These are phyloP conservation scores for Cercospora nicotianae DNA, from an alignment of 2,329 filamentous ascomycete species.

Conservation along the genomic window DNA sequence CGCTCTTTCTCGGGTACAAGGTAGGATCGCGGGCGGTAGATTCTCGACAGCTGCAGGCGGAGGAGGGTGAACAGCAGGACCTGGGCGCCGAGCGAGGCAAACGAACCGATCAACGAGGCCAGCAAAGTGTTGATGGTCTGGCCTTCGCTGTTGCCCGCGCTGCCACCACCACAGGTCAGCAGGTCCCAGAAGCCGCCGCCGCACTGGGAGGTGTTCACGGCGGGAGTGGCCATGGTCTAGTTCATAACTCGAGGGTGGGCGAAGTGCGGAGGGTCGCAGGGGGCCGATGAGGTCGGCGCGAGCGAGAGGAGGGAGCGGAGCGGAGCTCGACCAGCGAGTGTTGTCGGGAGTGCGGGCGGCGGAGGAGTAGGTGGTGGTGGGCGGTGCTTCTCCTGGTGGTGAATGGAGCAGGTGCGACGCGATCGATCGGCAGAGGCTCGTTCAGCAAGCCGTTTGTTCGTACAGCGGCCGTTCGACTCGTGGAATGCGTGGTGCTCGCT, in stretches of 20 bases:
- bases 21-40: slow-evolving; percentile 87
- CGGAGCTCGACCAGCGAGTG: background rate
- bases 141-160: slow-evolving; percentile 27
- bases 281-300: background rate
- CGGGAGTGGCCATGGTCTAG: slow-evolving; percentile 2
- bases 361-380: background rate
- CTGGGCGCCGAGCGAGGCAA: slow-evolving; percentile 44
- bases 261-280: background rate
- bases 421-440: background rate
- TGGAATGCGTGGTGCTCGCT: background rate
- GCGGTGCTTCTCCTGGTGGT: background rate
- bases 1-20: slow-evolving; percentile 82
- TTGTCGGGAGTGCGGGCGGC: background rate
- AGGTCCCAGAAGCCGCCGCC: slow-evolving; percentile 10
- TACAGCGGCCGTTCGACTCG: background rate
- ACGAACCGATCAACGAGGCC: slow-evolving; percentile 40
- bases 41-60: slow-evolving; percentile 74
- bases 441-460: background rate
- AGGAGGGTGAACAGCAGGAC: slow-evolving; percentile 72
- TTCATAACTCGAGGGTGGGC: background rate
- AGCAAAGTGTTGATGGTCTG: slow-evolving; percentile 40
- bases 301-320: background rate
- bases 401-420: background rate
- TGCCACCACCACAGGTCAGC: slow-evolving; percentile 20
- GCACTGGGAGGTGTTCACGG: slow-evolving; percentile 7